Evolutionary conservation across 1,284 basidiomycete genomes (phyloP).

Genomic region (Ganoderma lingzhi): DNA sequence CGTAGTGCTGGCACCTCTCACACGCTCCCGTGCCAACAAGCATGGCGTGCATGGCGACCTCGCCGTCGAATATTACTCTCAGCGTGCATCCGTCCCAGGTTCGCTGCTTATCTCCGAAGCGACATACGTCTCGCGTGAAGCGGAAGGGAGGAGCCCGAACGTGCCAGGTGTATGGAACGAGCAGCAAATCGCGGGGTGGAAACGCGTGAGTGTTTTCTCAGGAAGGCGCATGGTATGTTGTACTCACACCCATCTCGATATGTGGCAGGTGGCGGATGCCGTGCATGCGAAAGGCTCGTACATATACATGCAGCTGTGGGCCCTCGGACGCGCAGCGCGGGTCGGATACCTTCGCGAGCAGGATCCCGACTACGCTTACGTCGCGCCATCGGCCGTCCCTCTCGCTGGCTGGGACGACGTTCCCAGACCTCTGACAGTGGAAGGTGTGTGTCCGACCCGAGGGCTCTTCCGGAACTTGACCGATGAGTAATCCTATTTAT

Average conservation of each 20-base stretch:
- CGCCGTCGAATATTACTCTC: conserved; percentile 54
- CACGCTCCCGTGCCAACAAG: conserved; percentile 44
- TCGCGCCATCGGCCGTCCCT: conserved; percentile 48
- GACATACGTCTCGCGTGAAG: conserved; percentile 49
- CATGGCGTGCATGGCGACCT: conserved; percentile 38
- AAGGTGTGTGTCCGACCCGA: not conserved
- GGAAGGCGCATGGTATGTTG: not conserved
- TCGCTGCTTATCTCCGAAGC: conserved; percentile 59
- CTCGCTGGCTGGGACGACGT: not conserved
- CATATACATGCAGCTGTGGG: conserved; percentile 59
- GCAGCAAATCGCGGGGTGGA: conserved; percentile 57
- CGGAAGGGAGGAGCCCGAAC: conserved; percentile 44
- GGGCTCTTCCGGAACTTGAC: not conserved
- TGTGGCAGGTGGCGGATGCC: no score
- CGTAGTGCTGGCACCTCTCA: conserved; percentile 56
- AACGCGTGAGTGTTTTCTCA: conserved; percentile 42
- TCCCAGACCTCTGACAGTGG: not conserved
- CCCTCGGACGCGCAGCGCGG: conserved; percentile 49
- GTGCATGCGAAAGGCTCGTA: conserved; percentile 46
- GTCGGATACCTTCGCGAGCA: conserved; percentile 32
- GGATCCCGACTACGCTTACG: conserved; percentile 46
- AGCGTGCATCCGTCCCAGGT: conserved; percentile 52
- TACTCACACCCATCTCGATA: not conserved
- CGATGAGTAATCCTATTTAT: no score
- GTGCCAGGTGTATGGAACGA: conserved; percentile 53